A percentile compares a stretch with the other conserved stretches of the same genome.
These are phyloP conservation scores for Ammopiptanthus mongolicus DNA, from an alignment of 306 rosid genomes.

Conservation along the genomic window DNA sequence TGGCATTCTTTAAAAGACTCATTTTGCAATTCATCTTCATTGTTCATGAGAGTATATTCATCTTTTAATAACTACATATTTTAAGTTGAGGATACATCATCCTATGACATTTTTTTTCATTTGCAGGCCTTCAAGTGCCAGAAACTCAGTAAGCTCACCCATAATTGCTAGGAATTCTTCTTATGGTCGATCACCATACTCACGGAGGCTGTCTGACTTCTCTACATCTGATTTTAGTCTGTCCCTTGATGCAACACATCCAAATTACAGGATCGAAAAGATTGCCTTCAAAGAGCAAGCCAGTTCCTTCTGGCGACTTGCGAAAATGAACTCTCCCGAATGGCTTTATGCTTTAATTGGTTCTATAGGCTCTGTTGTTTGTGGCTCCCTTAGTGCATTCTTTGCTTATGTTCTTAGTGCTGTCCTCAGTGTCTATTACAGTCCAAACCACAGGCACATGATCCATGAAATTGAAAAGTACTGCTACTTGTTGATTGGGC, in stretches of 20 bases:
- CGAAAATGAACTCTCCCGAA: constrained; percentile 91
- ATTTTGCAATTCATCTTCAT: background rate
- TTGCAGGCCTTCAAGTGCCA: constrained; percentile 89
- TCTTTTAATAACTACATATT: background rate
- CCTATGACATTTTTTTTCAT: background rate
- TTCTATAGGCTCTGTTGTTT: constrained; percentile 74
- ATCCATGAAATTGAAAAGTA: constrained; percentile 66
- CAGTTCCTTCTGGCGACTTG: constrained; percentile 89
- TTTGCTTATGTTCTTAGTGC: constrained; percentile 91
- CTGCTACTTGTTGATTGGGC: constrained; percentile 85
- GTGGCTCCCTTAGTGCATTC: constrained; percentile 88
- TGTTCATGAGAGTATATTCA: background rate
- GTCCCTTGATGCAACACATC: constrained; percentile 66
- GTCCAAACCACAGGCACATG: constrained; percentile 66
- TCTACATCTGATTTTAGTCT: constrained; percentile 88
- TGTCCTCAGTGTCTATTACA: constrained; percentile 86
- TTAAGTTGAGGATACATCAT: background rate
- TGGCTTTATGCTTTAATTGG: constrained; percentile 82
- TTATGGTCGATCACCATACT: constrained; percentile 91
- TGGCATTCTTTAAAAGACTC: background rate
- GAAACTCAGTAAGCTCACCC: constrained; percentile 97
- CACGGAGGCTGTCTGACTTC: constrained; percentile 86
- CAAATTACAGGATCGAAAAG: constrained; percentile 70
- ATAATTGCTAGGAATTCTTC: constrained; percentile 84
- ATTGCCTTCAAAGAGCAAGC: constrained; percentile 90